These are phyloP conservation scores for Suillus hirtellus DNA, from an alignment of 768 basidiomycete genomes.

Conservation along the genomic window DNA sequence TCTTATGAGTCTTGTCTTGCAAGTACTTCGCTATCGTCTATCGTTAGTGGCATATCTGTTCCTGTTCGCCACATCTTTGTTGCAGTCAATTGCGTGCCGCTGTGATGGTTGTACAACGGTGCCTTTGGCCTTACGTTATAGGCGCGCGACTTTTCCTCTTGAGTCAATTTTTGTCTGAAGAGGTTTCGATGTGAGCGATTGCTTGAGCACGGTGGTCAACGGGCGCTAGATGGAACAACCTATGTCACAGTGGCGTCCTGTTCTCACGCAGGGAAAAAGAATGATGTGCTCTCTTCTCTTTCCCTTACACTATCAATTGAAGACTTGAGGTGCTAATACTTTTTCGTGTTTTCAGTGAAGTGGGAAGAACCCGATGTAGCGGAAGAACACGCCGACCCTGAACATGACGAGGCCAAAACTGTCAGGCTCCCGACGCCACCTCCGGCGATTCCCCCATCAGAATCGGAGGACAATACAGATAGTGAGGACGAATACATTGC, in stretches of 20 bases:
- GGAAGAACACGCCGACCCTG: conserved; percentile 40
- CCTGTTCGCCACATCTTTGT: conserved; percentile 35
- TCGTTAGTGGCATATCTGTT: conserved; percentile 33
- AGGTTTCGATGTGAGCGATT: conserved; percentile 29
- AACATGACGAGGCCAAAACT: conserved; percentile 22
- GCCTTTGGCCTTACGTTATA: conserved; percentile 33
- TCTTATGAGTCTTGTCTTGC: conserved; percentile 38
- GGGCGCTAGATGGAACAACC: conserved; percentile 7
- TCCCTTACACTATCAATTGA: conserved; percentile 16
- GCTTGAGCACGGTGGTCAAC: conserved; percentile 31
- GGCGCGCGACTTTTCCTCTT: conserved; percentile 36
- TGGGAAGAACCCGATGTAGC: conserved; percentile 71
- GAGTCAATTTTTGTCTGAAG: conserved; percentile 33
- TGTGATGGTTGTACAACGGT: conserved; percentile 28
- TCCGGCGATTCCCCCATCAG: conserved; percentile 38
- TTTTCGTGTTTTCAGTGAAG: conserved; percentile 49
- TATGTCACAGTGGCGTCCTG: conserved; percentile 11
- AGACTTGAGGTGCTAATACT: conserved; percentile 29
- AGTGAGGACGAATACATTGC: conserved; percentile 77
- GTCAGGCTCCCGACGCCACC: conserved; percentile 26
- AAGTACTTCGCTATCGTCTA: conserved; percentile 34
- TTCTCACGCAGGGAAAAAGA: conserved; percentile 6
- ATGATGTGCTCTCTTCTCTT: conserved; percentile 14
- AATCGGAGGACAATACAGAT: conserved; percentile 49
- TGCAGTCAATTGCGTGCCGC: conserved; percentile 34